Evolutionary conservation across 208 protist genomes (phyloP), one percentile per base, ranked within the genome.

Genomic region (Strigomonas culicis): DNA sequence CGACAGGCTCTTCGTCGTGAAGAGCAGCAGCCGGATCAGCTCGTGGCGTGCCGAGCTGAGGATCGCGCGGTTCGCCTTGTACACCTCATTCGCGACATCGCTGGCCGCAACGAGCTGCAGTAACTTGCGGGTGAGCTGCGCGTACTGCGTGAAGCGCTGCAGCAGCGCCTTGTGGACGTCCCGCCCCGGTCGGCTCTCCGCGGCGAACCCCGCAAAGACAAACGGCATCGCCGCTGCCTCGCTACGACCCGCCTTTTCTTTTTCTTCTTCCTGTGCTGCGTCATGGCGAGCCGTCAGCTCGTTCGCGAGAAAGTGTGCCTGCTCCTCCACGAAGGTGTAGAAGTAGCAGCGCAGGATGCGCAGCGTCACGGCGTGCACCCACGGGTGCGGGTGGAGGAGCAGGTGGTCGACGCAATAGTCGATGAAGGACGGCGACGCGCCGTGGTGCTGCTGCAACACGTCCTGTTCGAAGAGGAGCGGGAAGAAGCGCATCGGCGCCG

Each of bases 41-140:
- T 93, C 83, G 13, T 72, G 65, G 13, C 90, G 84, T 11, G 80
- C n/a, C 13, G 84, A 77, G 52, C 80, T 70, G 56, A 70, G 55
- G 30, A 96, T 88, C 28, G 83, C 82, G 47, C 80, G 79, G 70
- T 90, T 72, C 21, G 85, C 90, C 49, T 63, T 77, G 77, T 94
- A 88, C 72, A 68, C 79, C 61, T 96, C 90, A 57, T 90, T 86
- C 19, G 72, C 59, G 25, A 96, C 85, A 66, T 96, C 90, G 2
- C 80, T 90, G n/a, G 58, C 61, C 25, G 65, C 79, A 21, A 95
- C 76, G 53, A 70, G 79, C 10, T 72, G 66, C 27, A 95, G 66
- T 21, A 93, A 66, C 7, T 53, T 56, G 67, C 80, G 85, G 28
- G 82, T 59, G 22, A 77, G 49, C 10, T 39, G 1, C 21, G 68